Evolutionary conservation across 140 eudicot genomes (phyloP).

Genomic region (Eryngium alpinum): DNA sequence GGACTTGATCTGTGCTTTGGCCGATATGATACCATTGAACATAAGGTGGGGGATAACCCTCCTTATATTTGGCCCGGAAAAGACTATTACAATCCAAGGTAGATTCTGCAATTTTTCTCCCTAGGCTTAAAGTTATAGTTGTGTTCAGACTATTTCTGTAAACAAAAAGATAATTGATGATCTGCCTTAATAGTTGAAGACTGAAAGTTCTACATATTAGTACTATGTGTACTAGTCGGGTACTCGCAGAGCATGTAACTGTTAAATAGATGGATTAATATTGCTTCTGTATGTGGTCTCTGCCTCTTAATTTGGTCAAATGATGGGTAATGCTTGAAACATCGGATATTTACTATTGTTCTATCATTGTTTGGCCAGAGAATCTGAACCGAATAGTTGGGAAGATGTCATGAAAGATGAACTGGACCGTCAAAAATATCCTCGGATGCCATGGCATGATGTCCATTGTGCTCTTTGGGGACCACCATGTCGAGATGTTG

Average conservation of each 20-base stretch:
- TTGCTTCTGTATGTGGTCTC: background rate
- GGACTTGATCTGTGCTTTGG: constrained; percentile 99
- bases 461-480: constrained; percentile 99
- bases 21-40: constrained; percentile 88
- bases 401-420: constrained; percentile 91
- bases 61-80: constrained; percentile 89
- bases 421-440: constrained; percentile 66
- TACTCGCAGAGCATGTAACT: background rate
- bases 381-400: constrained; percentile 99
- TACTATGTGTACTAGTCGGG: background rate
- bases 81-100: constrained; percentile 98
- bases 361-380: constrained; percentile 39
- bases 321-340: background rate
- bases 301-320: background rate
- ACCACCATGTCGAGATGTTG: constrained; percentile 92
- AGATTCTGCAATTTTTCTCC: constrained; percentile 9
- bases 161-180: background rate
- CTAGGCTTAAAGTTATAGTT: background rate
- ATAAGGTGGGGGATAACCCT: constrained; percentile 69
- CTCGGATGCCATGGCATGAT: constrained; percentile 99
- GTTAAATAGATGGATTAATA: too few relatives aligned
- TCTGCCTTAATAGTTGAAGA: background rate
- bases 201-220: background rate
- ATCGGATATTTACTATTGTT: constrained; percentile 2
- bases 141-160: too few relatives aligned